Conservation (phyloP, 2,329 filamentous ascomycete genomes). For the Colletotrichum simmondsii region DNA sequence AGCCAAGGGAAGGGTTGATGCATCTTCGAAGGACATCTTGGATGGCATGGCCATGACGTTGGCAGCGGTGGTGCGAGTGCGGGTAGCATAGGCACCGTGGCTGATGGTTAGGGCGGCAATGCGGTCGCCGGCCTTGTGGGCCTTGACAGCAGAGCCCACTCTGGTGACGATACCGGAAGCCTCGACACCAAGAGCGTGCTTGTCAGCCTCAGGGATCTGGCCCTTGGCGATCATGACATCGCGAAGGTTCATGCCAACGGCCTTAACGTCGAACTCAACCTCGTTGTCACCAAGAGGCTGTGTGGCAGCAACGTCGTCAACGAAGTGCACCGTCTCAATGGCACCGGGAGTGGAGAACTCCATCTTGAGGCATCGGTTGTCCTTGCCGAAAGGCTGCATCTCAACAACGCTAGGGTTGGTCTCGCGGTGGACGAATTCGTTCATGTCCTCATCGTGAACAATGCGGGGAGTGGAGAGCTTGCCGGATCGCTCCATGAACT, state of each 20-base stretch:
- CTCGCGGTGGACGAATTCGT: constrained; percentile 55
- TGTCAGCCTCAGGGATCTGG: constrained; percentile 45
- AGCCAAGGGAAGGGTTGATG: constrained; percentile 43
- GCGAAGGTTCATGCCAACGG: constrained; percentile 56
- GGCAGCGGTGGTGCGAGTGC: constrained; percentile 35
- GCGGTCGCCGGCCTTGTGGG: constrained; percentile 45
- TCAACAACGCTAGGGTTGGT: constrained; percentile 51
- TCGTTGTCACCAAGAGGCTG: constrained; percentile 46
- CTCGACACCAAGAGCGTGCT: constrained; percentile 42
- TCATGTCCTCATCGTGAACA: constrained; percentile 52
- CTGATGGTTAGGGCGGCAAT: constrained; percentile 37
- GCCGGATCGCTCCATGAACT: constrained; percentile 53
- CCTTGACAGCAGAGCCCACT: constrained; percentile 42
- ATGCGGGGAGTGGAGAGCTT: constrained; percentile 52
- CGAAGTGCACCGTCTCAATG: constrained; percentile 52
- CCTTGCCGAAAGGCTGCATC: constrained; percentile 51
- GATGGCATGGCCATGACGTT: constrained; percentile 49
- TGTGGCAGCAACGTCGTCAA: constrained; percentile 45
- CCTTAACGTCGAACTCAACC: constrained; percentile 55
- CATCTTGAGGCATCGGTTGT: constrained; percentile 46
- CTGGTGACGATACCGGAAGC: constrained; percentile 46
- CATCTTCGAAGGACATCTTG: constrained; percentile 49
- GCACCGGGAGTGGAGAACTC: constrained; percentile 51
- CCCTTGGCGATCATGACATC: constrained; percentile 58
- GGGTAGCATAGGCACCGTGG: constrained; percentile 37